These are phyloP conservation scores for Mycena sp. DNA, from an alignment of 1,284 basidiomycete species.

Conservation along the genomic window DNA sequence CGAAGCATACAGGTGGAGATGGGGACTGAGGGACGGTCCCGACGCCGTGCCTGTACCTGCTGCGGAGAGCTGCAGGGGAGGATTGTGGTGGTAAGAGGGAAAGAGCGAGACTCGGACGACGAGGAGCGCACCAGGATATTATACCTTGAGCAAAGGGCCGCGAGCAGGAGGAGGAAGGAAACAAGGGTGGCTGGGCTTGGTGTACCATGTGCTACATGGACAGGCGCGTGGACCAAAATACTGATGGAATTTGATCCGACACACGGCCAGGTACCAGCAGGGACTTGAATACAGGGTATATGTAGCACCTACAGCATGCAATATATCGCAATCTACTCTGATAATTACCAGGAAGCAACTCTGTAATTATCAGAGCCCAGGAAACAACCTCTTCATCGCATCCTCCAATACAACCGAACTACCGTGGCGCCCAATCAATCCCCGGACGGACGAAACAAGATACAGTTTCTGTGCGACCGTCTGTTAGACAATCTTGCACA, in stretches of 20 bases:
- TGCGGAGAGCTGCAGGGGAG: conserved; percentile 41
- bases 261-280: not conserved
- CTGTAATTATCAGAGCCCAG: not conserved
- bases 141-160: conserved; percentile 21
- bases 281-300: too few relatives aligned
- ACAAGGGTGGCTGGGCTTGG: conserved; percentile 28
- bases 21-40: conserved; percentile 35
- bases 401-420: not conserved
- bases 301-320: too few relatives aligned
- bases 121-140: conserved; percentile 36
- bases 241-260: conserved; percentile 20
- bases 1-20: conserved; percentile 59
- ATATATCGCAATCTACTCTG: too few relatives aligned
- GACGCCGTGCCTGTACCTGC: conserved; percentile 35
- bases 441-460: conserved; percentile 27
- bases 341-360: not conserved
- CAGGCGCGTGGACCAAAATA: conserved; percentile 28
- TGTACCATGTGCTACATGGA: conserved; percentile 25
- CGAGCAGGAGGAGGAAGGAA: conserved; percentile 32
- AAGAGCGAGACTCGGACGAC: conserved; percentile 39
- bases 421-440: conserved; percentile 6
- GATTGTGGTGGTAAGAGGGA: conserved; percentile 41
- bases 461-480: conserved; percentile 26
- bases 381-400: not conserved
- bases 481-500: not conserved